phyloP scores from a whole-genome alignment of 2,329 filamentous ascomycete species.

The Chrysoporthe cubensis region DNA sequence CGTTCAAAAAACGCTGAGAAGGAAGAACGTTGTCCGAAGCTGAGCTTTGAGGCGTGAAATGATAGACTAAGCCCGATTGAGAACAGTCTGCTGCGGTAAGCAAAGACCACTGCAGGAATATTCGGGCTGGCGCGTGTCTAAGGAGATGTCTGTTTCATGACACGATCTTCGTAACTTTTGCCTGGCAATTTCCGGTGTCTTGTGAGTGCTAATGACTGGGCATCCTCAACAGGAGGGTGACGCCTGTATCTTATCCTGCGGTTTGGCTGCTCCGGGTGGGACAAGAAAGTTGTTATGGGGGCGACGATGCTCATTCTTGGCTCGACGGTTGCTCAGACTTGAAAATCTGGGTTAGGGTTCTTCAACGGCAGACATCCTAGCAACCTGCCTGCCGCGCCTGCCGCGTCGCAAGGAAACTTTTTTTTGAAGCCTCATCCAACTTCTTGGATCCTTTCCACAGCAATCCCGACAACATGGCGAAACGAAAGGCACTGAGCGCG shows the following conservation, averaged over 20 bases:
- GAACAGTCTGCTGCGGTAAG: too few species aligned
- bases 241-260: constrained; percentile 8
- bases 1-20: too few species aligned
- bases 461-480: constrained; percentile 32
- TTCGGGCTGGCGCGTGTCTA: too few species aligned
- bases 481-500: constrained; percentile 37
- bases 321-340: too few species aligned
- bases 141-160: background rate
- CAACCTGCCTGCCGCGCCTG: background rate
- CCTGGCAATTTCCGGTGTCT: background rate
- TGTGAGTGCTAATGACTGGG: background rate
- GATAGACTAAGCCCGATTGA: too few species aligned
- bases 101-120: too few species aligned
- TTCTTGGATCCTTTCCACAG: background rate
- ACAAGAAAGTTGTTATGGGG: too few species aligned
- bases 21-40: too few species aligned
- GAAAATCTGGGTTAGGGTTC: background rate
- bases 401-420: background rate
- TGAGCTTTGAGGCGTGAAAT: too few species aligned
- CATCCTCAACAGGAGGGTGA: background rate
- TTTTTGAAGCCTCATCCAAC: background rate
- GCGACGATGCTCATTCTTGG: too few species aligned
- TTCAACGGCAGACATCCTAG: background rate
- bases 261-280: constrained; percentile 11
- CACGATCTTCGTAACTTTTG: background rate